phyloP scores from a whole-genome alignment of 345 rosid species.

The Angophora floribunda region DNA sequence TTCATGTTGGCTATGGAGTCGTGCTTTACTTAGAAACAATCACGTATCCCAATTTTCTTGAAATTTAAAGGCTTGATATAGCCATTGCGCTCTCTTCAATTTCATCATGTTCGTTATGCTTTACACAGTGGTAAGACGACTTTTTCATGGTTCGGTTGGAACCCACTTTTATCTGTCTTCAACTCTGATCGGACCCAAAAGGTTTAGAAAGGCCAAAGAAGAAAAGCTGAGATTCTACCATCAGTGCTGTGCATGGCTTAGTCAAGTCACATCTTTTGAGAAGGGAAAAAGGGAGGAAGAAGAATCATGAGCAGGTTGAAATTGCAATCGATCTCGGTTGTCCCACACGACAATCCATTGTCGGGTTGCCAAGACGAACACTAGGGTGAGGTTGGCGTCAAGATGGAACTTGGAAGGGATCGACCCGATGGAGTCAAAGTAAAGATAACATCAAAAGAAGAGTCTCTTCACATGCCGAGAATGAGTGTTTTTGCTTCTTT shows the following conservation, averaged over 20 bases:
- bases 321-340: not conserved
- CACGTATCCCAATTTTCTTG: not conserved
- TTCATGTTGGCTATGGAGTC: not conserved
- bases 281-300: not conserved
- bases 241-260: conserved; percentile 2
- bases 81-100: not conserved
- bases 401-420: not conserved
- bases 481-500: not conserved
- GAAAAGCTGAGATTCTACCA: not conserved
- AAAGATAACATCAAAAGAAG: not conserved
- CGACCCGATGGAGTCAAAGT: not conserved
- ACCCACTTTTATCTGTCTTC: not conserved
- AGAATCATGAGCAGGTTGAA: not conserved
- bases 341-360: not conserved
- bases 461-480: not conserved
- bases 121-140: not conserved
- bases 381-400: not conserved
- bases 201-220: not conserved
- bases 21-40: not conserved
- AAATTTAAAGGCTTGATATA: not conserved
- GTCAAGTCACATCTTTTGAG: conserved; percentile 51
- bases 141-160: not conserved
- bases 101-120: not conserved
- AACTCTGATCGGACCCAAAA: not conserved
- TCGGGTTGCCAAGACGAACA: not conserved